Base-by-base conservation (phyloP, 768 basidiomycete species). In the Dacryopinax spathularia region DNA sequence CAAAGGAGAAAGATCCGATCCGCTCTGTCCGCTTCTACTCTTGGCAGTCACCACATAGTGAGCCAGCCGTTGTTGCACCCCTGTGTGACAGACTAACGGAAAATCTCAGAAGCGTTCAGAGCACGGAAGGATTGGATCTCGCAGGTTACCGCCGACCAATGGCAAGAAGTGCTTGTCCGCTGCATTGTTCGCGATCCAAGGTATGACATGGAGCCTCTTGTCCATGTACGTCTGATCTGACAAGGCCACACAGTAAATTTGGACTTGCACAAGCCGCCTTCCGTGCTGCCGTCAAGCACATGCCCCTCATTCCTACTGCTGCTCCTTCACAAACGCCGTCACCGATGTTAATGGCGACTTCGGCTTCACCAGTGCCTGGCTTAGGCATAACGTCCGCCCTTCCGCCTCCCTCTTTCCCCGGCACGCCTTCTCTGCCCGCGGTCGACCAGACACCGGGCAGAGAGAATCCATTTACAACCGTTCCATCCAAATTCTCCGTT, bases 1-100 rank as follows among this genome's bases (percentile, higher is more conserved):
- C 86, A 83, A 77, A 80, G 66, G 81, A 82, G 43, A 72, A 76
- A 65, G 88, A 88, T 68, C 90, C 90, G 0, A 69, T 91, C 48
- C 80, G 85, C 44, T 78, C 73, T 16, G 81, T 89, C 62, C 82
- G 79, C 70, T 92, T 91, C 69, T 91, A 89, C 68, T 82, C 84
- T 0, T 90, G 90, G 72, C 74, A 77, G 15, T 76, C 80, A 18
- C 82, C 81, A 0, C 72, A 84, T 63, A 68, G 88, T 89, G 68
- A 64, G 79, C n/a, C n/a, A n/a, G n/a, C n/a, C n/a, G n/a, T n/a
- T 72, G 48, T n/a, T 43, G 61, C 60, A 29, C 60, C 18, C 60
- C 31, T 18, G 43, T 12, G 22, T 20, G 4, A 16, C 10, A 33
- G 20, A 1, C 25, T 36, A 37, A 20, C 33, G 1, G 34, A 34